Percentiles rank a stretch among this genome's conserved stretches.
Evolutionary conservation across 2,329 filamentous ascomycete species (phyloP).

Genomic region (Fusarium gaditjirri): DNA sequence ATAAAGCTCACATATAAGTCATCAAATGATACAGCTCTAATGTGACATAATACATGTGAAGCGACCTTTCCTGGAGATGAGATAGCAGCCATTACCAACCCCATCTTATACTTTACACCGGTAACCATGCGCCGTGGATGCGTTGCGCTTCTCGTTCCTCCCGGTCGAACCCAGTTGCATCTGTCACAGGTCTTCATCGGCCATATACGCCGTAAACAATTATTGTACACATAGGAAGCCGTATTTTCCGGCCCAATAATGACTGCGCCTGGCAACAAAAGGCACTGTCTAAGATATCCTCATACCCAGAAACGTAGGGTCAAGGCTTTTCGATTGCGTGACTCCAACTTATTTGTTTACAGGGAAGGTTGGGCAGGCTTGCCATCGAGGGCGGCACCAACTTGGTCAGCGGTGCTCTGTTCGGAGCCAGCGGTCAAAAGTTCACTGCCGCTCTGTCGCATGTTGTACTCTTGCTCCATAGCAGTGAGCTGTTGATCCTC

Average conservation of each 20-base stretch:
- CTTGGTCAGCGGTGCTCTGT: slow-evolving; percentile 59
- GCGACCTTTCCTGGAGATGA: slow-evolving; percentile 45
- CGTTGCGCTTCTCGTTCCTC: slow-evolving; percentile 32
- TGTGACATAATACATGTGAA: slow-evolving; percentile 46
- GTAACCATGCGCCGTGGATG: slow-evolving; percentile 35
- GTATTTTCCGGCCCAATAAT: slow-evolving; percentile 30
- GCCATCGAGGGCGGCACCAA: slow-evolving; percentile 61
- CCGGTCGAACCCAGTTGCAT: slow-evolving; percentile 34
- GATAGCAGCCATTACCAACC: slow-evolving; percentile 44
- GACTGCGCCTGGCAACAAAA: slow-evolving; percentile 33
- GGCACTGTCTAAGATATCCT: slow-evolving; percentile 31
- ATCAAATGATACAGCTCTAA: slow-evolving; percentile 38
- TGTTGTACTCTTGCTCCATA: slow-evolving; percentile 97
- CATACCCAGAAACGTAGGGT: slow-evolving; percentile 18
- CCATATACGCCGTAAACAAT: slow-evolving; percentile 43
- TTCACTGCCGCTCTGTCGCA: slow-evolving; percentile 91
- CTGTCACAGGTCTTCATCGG: slow-evolving; percentile 38
- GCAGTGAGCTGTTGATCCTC: slow-evolving; percentile 97
- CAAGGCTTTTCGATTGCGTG: slow-evolving; percentile 15
- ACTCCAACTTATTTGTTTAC: slow-evolving; percentile 49
- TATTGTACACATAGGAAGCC: slow-evolving; percentile 45
- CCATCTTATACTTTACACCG: slow-evolving; percentile 44
- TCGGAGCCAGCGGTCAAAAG: slow-evolving; percentile 62
- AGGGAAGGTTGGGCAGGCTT: slow-evolving; percentile 61
- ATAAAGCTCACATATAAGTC: slow-evolving; percentile 36